phyloP scores from a whole-genome alignment of 1,139 yeast genomes.

The Candida anutae region DNA sequence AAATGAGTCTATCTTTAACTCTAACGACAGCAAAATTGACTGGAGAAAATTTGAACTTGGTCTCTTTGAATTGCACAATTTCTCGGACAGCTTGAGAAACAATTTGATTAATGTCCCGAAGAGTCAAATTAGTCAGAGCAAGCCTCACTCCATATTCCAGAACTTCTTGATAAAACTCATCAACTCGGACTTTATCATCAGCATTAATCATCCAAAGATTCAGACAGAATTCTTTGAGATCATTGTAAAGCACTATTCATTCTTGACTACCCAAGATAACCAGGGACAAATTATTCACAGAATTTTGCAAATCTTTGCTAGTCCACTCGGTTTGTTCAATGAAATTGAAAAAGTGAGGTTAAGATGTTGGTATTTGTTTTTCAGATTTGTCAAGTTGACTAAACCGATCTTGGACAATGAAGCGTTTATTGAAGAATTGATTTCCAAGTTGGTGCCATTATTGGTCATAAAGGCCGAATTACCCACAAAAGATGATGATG shows the following conservation, averaged over 20 bases:
- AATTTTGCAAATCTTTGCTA: constrained; percentile 69
- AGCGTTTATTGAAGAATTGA: constrained; percentile 27
- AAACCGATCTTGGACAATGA: constrained; percentile 49
- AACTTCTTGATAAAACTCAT: constrained; percentile 61
- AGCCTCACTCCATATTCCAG: constrained; percentile 54
- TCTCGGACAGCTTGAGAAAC: constrained; percentile 73
- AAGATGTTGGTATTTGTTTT: constrained; percentile 86
- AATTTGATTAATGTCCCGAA: constrained; percentile 65
- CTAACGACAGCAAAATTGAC: constrained; percentile 20
- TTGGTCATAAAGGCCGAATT: constrained; percentile 53
- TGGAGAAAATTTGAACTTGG: constrained; percentile 90
- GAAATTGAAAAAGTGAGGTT: constrained; percentile 63
- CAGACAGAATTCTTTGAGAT: constrained; percentile 80
- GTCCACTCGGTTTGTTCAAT: constrained; percentile 76
- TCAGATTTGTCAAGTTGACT: constrained; percentile 71
- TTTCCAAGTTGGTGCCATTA: constrained; percentile 39
- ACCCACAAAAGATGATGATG: constrained; percentile 45
- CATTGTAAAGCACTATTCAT: constrained; percentile 68
- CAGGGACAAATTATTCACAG: constrained; percentile 50
- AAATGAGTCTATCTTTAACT: constrained; percentile 44
- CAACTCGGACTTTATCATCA: constrained; percentile 42
- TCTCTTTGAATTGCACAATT: constrained; percentile 66
- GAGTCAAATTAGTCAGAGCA: constrained; percentile 50
- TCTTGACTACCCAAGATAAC: constrained; percentile 43
- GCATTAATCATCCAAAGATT: constrained; percentile 65